Evolutionary conservation across 1,139 yeast species (phyloP).

Genomic region (Geotrichum cucujoidarum): DNA sequence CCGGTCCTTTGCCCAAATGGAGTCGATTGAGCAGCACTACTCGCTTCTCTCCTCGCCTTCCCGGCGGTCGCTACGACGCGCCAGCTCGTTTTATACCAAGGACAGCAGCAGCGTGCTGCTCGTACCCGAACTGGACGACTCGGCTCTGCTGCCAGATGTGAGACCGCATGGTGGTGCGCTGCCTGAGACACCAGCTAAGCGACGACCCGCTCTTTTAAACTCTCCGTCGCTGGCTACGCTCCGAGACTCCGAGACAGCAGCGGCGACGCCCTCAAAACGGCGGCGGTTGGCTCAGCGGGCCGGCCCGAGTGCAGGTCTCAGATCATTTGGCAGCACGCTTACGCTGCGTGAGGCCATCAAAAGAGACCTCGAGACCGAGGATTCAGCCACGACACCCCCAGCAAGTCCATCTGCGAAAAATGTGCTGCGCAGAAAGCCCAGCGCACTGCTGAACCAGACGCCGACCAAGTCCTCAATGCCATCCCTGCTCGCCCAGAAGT

Average conservation of each 20-base stretch:
- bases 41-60: neutral
- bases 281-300: neutral
- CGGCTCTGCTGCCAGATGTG: too few species aligned
- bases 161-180: too few species aligned
- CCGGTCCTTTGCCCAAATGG: constrained; percentile 9
- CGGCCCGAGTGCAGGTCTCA: neutral
- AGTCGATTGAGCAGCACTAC: constrained; percentile 7
- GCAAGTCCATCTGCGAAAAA: neutral
- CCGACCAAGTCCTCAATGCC: neutral
- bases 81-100: neutral
- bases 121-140: too few species aligned
- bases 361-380: neutral
- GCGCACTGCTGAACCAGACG: neutral
- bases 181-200: too few species aligned
- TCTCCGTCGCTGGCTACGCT: too few species aligned
- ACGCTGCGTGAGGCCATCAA: neutral
- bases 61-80: neutral
- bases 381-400: neutral
- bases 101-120: neutral
- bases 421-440: neutral
- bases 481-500: neutral
- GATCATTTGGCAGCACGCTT: neutral
- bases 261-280: neutral
- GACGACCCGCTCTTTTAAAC: too few species aligned
- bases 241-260: too few species aligned